Evolutionary conservation across 768 basidiomycete species (phyloP).

Genomic region (Boletus vinaceobasis): DNA sequence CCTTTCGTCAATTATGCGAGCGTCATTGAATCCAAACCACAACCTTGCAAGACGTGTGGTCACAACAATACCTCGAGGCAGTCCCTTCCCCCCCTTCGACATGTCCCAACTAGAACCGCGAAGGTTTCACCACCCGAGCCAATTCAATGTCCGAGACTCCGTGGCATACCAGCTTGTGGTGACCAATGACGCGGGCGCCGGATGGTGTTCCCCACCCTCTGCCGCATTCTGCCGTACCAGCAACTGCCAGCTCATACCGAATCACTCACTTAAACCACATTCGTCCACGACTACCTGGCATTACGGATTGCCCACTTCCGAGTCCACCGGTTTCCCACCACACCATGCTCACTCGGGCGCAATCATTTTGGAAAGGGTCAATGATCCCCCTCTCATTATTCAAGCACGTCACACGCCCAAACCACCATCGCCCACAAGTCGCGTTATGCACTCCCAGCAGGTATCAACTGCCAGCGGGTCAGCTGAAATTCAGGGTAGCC

Average conservation of each 20-base stretch:
- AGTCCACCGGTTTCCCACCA: conserved; percentile 14
- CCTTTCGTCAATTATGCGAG: conserved; percentile 1
- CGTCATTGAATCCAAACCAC: conserved; percentile 5
- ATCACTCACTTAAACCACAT: conserved; percentile 15
- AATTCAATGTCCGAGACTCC: conserved; percentile 33
- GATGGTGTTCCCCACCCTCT: not conserved
- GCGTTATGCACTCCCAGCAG: conserved; percentile 6
- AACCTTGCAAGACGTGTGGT: not conserved
- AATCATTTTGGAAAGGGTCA: conserved; percentile 15
- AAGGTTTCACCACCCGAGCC: conserved; percentile 22
- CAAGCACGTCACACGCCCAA: conserved; percentile 14
- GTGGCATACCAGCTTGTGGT: conserved; percentile 14
- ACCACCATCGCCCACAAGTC: conserved; percentile 11
- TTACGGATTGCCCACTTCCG: conserved; percentile 8
- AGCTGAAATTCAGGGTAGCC: conserved; percentile 26
- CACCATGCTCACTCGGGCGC: conserved; percentile 18
- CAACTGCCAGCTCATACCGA: conserved; percentile 11
- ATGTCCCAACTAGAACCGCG: conserved; percentile 19
- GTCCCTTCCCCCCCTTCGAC: not conserved
- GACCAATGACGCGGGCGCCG: not conserved
- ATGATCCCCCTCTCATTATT: conserved; percentile 12
- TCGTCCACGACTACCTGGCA: conserved; percentile 4
- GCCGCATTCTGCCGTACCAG: not conserved
- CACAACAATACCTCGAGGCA: conserved; percentile 13
- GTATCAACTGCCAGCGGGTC: conserved; percentile 15